These are phyloP conservation scores for Psilocybe subaeruginosa DNA, from an alignment of 768 basidiomycete species.

Conservation along the genomic window DNA sequence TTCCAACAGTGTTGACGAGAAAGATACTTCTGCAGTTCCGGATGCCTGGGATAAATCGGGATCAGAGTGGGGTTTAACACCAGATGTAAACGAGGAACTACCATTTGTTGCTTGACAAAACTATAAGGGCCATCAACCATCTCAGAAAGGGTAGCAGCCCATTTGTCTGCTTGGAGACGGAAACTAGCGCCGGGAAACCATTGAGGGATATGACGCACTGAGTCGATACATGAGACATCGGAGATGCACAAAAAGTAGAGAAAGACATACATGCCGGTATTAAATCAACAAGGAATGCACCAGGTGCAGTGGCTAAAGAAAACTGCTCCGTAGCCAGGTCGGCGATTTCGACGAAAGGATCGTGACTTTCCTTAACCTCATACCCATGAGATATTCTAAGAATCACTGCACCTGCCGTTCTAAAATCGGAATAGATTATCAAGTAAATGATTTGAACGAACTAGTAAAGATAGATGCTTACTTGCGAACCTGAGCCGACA, in stretches of 20 bases:
- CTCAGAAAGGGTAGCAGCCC: slow-evolving; percentile 54
- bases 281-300: slow-evolving; percentile 54
- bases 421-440: slow-evolving; percentile 22
- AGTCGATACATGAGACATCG: slow-evolving; percentile 3
- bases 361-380: slow-evolving; percentile 49
- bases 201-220: slow-evolving; percentile 60
- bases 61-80: background rate
- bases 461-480: slow-evolving; percentile 26
- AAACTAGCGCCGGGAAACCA: slow-evolving; percentile 72
- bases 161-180: slow-evolving; percentile 52
- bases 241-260: background rate
- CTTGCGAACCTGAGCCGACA: slow-evolving; percentile 50
- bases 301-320: slow-evolving; percentile 54
- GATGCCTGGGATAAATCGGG: slow-evolving; percentile 44
- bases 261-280: slow-evolving; percentile 45
- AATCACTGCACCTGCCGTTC: slow-evolving; percentile 55
- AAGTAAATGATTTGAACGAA: background rate
- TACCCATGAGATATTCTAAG: slow-evolving; percentile 58
- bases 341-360: slow-evolving; percentile 57
- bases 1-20: slow-evolving; percentile 60
- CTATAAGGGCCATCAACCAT: slow-evolving; percentile 60
- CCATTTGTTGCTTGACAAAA: slow-evolving; percentile 67
- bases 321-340: slow-evolving; percentile 58
- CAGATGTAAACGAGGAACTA: slow-evolving; percentile 23
- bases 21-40: slow-evolving; percentile 61